A percentile compares a stretch with the other conserved stretches of the same genome.
These are phyloP conservation scores for Aspergillus sp. DNA, from an alignment of 2,329 filamentous ascomycete genomes.

Conservation along the genomic window DNA sequence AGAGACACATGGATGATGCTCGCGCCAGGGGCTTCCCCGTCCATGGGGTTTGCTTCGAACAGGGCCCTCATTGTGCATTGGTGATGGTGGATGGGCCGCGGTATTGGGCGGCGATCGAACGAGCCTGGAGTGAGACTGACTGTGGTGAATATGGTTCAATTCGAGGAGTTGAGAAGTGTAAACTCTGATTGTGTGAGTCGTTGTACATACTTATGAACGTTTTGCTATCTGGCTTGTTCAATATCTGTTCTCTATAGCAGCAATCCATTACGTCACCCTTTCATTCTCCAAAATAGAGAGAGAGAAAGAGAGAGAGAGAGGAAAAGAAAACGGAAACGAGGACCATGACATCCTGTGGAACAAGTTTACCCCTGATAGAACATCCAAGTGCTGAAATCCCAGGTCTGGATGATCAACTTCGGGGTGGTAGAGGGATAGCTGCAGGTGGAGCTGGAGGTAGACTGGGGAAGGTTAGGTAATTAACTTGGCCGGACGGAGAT, in stretches of 20 bases:
- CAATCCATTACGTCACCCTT: no score
- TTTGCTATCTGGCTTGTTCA: neutral
- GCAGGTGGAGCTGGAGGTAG: neutral
- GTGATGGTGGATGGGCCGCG: slow-evolving; percentile 15
- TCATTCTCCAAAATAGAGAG: no score
- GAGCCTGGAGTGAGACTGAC: slow-evolving; percentile 11
- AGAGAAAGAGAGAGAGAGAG: no score
- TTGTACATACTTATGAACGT: neutral
- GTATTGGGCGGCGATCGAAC: slow-evolving; percentile 16
- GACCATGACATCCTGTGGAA: neutral
- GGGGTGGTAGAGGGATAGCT: neutral
- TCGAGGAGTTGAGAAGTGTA: neutral
- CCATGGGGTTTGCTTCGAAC: slow-evolving; percentile 14
- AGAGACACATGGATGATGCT: slow-evolving; percentile 16
- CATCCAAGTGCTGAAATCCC: no score
- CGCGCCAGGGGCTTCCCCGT: slow-evolving; percentile 9
- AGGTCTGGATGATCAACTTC: neutral
- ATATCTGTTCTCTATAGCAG: no score
- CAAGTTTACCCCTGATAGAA: neutral
- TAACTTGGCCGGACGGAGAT: no score
- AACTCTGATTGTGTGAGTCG: neutral
- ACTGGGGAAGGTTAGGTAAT: neutral
- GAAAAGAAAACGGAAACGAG: no score
- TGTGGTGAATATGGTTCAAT: neutral
- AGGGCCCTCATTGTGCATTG: slow-evolving; percentile 18